These are phyloP conservation scores for Tuber indicum DNA, from an alignment of 495 filamentous ascomycete species.

Conservation along the genomic window DNA sequence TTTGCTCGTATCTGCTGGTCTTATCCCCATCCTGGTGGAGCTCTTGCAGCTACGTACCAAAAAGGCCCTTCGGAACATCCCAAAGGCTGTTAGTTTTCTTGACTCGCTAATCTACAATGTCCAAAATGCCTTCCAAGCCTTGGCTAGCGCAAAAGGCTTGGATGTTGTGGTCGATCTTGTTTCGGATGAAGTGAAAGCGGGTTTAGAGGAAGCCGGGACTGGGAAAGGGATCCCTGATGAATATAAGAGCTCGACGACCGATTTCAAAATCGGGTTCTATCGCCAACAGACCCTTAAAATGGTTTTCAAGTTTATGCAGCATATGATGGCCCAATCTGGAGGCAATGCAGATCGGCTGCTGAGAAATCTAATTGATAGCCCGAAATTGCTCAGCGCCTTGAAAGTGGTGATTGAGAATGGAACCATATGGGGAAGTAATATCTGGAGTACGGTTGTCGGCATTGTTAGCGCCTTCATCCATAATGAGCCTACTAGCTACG, in stretches of 20 bases:
- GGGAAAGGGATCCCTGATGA: constrained; percentile 69
- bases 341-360: constrained; percentile 82
- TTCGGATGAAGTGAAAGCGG: constrained; percentile 66
- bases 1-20: constrained; percentile 72
- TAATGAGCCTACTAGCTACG: constrained; percentile 96
- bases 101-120: constrained; percentile 78
- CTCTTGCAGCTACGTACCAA: constrained; percentile 74
- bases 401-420: constrained; percentile 75
- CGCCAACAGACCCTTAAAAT: constrained; percentile 87
- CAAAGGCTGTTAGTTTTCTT: constrained; percentile 73
- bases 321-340: constrained; percentile 80
- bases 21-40: constrained; percentile 84
- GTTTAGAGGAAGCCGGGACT: constrained; percentile 56
- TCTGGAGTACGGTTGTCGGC: constrained; percentile 87
- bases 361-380: constrained; percentile 89
- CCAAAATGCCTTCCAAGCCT: constrained; percentile 68
- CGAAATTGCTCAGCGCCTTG: constrained; percentile 68
- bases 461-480: constrained; percentile 96
- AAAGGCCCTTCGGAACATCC: constrained; percentile 73
- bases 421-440: constrained; percentile 71
- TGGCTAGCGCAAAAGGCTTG: constrained; percentile 72
- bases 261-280: constrained; percentile 87
- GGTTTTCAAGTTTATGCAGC: constrained; percentile 92
- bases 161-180: constrained; percentile 81
- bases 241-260: constrained; percentile 72